Conservation (phyloP, 352 stramenopile genomes). For the Pythium brachiatum region DNA sequence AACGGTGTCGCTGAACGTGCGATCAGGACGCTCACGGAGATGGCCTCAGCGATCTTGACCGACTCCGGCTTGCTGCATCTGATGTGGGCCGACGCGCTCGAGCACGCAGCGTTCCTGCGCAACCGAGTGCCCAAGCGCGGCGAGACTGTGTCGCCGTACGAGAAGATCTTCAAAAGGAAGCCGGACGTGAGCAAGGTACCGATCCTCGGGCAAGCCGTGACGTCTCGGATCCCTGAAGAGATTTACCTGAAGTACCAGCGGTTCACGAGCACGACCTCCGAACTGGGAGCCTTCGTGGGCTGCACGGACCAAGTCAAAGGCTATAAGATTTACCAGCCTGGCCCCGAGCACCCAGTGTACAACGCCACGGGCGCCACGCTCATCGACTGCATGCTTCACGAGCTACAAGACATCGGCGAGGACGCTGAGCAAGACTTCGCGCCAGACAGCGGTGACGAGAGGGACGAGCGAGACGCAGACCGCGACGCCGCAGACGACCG, state of each 20-base stretch:
- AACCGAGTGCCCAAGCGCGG: constrained; percentile 1
- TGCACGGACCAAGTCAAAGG: background rate
- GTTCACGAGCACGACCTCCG: background rate
- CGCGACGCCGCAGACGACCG: background rate
- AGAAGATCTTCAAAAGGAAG: background rate
- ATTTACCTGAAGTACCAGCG: background rate
- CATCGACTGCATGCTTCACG: background rate
- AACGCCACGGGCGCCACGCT: background rate
- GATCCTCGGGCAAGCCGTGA: constrained; percentile 3
- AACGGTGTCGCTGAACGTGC: constrained; percentile 23
- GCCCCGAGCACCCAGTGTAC: background rate
- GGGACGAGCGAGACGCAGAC: background rate
- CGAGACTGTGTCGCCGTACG: background rate
- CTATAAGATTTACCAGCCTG: background rate
- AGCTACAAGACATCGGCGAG: background rate
- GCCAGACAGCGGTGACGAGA: background rate
- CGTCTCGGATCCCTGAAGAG: background rate
- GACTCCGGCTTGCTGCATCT: constrained; percentile 10
- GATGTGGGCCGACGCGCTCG: constrained; percentile 8
- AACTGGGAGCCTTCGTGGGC: background rate
- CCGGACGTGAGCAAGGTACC: constrained; percentile 1
- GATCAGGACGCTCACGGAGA: constrained; percentile 20
- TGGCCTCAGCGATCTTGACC: constrained; percentile 15
- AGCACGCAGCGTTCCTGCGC: constrained; percentile 1
- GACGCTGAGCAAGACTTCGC: background rate